Conservation (phyloP, 176 grass and related monocot species). For the Cocos nucifera region DNA sequence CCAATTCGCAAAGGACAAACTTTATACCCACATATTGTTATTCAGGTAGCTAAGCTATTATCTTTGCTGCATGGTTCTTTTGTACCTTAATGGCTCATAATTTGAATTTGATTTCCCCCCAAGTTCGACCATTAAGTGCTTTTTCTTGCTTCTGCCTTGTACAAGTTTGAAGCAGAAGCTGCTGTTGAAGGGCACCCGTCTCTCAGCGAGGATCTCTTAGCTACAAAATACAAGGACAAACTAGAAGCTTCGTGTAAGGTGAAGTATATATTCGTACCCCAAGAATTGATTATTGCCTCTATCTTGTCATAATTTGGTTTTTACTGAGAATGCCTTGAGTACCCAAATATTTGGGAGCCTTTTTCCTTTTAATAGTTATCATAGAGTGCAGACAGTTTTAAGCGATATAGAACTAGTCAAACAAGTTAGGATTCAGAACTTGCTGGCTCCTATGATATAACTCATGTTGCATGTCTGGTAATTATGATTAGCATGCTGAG, state of each 20-base stretch:
- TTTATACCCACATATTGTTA: constrained; percentile 95
- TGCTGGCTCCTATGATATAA: too few relatives aligned
- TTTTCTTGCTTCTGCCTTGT: constrained; percentile 20
- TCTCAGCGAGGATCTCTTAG: constrained; percentile 55
- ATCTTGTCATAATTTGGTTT: constrained; percentile 1
- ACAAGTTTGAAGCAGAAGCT: constrained; percentile 69
- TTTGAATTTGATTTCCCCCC: neutral
- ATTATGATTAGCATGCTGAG: too few relatives aligned
- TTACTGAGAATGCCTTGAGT: too few relatives aligned
- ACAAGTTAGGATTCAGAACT: too few relatives aligned
- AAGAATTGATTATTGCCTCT: too few relatives aligned
- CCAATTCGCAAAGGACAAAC: constrained; percentile 96
- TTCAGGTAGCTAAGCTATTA: constrained; percentile 43
- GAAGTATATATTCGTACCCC: constrained; percentile 1
- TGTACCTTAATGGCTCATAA: too few relatives aligned
- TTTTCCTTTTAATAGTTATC: too few relatives aligned
- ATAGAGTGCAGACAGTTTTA: too few relatives aligned
- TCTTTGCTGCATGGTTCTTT: too few relatives aligned
- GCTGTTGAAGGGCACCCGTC: constrained; percentile 42
- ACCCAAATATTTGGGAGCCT: too few relatives aligned
- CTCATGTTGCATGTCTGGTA: too few relatives aligned
- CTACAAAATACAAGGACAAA: constrained; percentile 76
- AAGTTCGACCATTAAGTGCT: neutral
- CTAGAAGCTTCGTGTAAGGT: constrained; percentile 70
- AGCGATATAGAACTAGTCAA: too few relatives aligned